Base-by-base conservation (phyloP, 2,329 filamentous ascomycete genomes). In the Saccharata proteae region DNA sequence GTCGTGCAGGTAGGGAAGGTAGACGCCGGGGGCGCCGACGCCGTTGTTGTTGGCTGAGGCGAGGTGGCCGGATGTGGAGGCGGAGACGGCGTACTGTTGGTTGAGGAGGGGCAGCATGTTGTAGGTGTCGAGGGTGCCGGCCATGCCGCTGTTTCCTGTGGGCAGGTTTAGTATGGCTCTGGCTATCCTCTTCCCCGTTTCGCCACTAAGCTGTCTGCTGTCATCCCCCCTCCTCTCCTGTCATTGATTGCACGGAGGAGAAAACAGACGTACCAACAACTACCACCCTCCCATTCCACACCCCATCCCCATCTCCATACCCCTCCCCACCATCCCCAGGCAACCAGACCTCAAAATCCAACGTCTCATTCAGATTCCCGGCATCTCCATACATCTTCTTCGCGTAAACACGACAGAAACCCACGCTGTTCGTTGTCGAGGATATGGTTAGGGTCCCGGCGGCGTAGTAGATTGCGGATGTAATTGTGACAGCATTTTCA, bases 1-100 rank as follows among this genome's bases (percentile, higher is more conserved):
- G 25, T 34, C 17, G 19, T 40, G 31, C 16, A 41, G 27, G 22
- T 29, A 41, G n/a, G 34, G 34, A 23, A 39, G 23, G 35, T 41
- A 41, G 11, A 29, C 31, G 12, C 18, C 23, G 15, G 35, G 35
- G 11, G 26, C 30, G 14, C 35, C 35, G 11, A 26, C 28, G 13
- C 37, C 39, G 24, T 30, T 16, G 18, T 37, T 34, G 18, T 37
- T 37, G 3, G 26, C 19, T 9, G 30, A 19, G 5, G 29, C 35
- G 9, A 30, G 26, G 18, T 41, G 37, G 5, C 39, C 39, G 6
- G 37, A 30, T 19, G 39, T 29, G 10, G 37, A 26, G 20, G 34
- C 38, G 12, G 32, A 35, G 10, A 41, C 35, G 15, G 39, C 37
- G 21, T 38, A 41, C 18, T 34, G 32, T 16, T 16, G 20, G 14